Base-by-base conservation (phyloP, 306 rosid species). In the Cucurbita ficifolia region DNA sequence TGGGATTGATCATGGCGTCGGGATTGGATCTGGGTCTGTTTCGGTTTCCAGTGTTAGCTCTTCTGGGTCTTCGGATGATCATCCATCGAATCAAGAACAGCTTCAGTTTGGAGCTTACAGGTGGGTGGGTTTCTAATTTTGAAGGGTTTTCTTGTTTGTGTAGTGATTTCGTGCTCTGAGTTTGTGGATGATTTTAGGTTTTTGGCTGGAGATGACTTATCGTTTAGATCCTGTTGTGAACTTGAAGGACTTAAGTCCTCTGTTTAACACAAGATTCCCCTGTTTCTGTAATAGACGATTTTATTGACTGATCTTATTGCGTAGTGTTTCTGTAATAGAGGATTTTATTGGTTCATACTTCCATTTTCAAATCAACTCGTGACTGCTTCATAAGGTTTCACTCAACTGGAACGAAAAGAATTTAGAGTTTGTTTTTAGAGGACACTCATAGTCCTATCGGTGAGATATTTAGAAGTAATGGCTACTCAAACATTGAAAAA, bases 41-140 rank as follows among this genome's bases (percentile, higher is more conserved):
- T 90, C 98, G 35, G 80, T 83, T 52, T 94, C 98, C 3, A 90
- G 95, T 83, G 78, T 82, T 10, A 94, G 89, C 72, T 94, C 98
- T 16, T 85, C 92, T 45, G 83, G 88, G 42, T 90, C 96, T 4
- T 88, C 73, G 6, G 97, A 91, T 10, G 97, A 90, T 36, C 90
- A 85, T 46, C 86, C 72, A 33, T 62, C 83, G 77, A 82, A 80
- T 58, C 87, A 75, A 16, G 84, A 85, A 21, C 77, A 73, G 4
- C 73, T 74, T 49, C 89, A 85, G 4, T 75, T 79, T 14, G 74
- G 43, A 80, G 33, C 39, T 74, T 53, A 42, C 84, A 94, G 97
- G 95, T 90, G 75, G 76, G 81, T 75, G 75, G 76, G 81, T 73
- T 75, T 75, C 51, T 49, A 13, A 11, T 73, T 68, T 5, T 4